A percentile compares a stretch with the other conserved stretches of the same genome.
Conservation (phyloP, 2,329 filamentous ascomycete genomes). For the Didymella exigua region DNA sequence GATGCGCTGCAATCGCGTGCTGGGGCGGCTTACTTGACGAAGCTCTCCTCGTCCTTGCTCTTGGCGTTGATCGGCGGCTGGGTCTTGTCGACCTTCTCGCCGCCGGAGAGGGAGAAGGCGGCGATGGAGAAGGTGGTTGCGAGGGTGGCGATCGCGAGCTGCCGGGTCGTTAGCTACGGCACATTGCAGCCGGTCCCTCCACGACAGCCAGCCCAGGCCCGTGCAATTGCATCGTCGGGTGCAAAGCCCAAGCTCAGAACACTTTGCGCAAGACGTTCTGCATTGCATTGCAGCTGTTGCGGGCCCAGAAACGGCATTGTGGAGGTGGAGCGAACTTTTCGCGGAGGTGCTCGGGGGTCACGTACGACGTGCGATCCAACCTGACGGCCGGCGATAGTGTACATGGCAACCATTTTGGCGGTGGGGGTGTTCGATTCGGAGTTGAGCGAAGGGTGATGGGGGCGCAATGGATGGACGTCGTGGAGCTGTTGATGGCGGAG, state of each 20-base stretch:
- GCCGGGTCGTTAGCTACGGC: not conserved
- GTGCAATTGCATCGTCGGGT: not conserved
- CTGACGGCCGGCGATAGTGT: slow-evolving; percentile 58
- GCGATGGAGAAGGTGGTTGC: slow-evolving; percentile 44
- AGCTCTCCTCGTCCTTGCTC: slow-evolving; percentile 71
- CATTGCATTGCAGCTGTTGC: not conserved
- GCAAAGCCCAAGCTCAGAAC: not conserved
- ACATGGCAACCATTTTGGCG: slow-evolving; percentile 58
- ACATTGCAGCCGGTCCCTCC: not conserved
- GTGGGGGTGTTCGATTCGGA: slow-evolving; percentile 25
- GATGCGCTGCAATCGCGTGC: not conserved
- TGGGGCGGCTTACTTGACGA: slow-evolving; percentile 64
- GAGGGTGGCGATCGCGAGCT: slow-evolving; percentile 66
- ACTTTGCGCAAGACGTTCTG: not conserved
- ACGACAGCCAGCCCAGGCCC: not conserved
- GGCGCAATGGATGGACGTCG: slow-evolving; percentile 41
- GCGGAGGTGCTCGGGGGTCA: slow-evolving; percentile 20
- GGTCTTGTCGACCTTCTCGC: slow-evolving; percentile 51
- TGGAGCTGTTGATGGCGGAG: slow-evolving; percentile 26
- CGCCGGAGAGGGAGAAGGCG: slow-evolving; percentile 43
- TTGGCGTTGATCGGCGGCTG: slow-evolving; percentile 66
- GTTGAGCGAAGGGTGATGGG: slow-evolving; percentile 25
- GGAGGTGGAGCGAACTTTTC: slow-evolving; percentile 22
- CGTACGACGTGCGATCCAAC: slow-evolving; percentile 61
- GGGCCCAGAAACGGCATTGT: not conserved